Percentiles rank a stretch among this genome's conserved stretches.
phyloP scores from a whole-genome alignment of 2,329 filamentous ascomycete genomes.

The Cytospora piceicola region DNA sequence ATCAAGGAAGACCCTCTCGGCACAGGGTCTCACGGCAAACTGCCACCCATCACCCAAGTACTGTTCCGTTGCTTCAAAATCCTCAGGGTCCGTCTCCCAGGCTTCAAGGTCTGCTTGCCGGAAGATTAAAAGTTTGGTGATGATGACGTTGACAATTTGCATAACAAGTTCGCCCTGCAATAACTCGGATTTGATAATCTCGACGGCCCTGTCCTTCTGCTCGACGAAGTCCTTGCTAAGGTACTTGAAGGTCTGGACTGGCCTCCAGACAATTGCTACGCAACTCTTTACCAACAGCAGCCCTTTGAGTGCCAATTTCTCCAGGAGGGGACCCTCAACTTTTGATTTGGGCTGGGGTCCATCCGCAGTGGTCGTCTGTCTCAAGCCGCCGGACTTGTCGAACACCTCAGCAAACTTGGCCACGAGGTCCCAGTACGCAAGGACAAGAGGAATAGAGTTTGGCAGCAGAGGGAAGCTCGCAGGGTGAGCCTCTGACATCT shows the following conservation, averaged over 20 bases:
- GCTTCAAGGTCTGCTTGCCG: conserved; percentile 81
- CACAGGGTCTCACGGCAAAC: conserved; percentile 88
- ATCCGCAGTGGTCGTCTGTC: conserved; percentile 45
- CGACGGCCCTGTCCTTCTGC: conserved; percentile 72
- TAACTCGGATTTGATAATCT: conserved; percentile 72
- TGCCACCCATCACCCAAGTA: conserved; percentile 85
- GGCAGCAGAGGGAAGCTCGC: conserved; percentile 83
- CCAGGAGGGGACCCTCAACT: conserved; percentile 66
- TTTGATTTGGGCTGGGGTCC: conserved; percentile 51
- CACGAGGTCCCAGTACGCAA: conserved; percentile 84
- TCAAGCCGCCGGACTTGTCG: conserved; percentile 62
- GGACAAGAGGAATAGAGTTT: conserved; percentile 75
- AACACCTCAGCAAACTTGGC: conserved; percentile 76
- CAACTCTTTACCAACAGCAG: conserved; percentile 82
- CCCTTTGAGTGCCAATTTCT: conserved; percentile 82
- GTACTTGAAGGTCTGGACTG: conserved; percentile 82
- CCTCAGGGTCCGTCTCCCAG: conserved; percentile 94
- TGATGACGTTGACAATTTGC: conserved; percentile 80
- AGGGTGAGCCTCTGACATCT: conserved; percentile 79
- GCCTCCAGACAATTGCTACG: conserved; percentile 81
- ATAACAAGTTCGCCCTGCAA: conserved; percentile 77
- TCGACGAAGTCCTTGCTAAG: conserved; percentile 73
- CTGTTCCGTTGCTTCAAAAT: conserved; percentile 92
- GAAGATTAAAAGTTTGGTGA: conserved; percentile 88
- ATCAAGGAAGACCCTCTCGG: conserved; percentile 92